A percentile compares a stretch with the other conserved stretches of the same genome.
These are phyloP conservation scores for Elsinoe perseae DNA, from an alignment of 2,329 filamentous ascomycete genomes.

Conservation along the genomic window DNA sequence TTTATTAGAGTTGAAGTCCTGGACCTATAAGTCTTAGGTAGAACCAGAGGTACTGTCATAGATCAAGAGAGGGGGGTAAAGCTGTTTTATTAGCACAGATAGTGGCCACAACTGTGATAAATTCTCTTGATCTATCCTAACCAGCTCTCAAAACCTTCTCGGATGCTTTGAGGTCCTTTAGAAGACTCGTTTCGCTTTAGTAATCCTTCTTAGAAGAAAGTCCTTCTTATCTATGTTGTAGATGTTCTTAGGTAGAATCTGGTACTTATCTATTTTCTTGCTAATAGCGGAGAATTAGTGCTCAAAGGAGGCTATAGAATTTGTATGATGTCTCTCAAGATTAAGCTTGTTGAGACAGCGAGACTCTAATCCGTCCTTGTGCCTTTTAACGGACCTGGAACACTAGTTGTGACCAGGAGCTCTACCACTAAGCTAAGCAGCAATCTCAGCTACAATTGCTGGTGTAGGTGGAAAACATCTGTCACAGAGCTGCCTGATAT, in stretches of 20 bases:
- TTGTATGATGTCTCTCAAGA: too few species aligned
- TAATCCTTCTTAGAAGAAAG: too few species aligned
- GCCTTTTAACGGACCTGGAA: too few species aligned
- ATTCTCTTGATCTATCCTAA: conserved; percentile 20
- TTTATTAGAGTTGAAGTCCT: conserved; percentile 18
- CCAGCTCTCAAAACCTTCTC: too few species aligned
- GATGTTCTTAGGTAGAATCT: neutral
- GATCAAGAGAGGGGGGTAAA: conserved; percentile 19
- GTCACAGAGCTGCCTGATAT: neutral
- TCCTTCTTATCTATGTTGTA: neutral
- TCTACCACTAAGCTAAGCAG: too few species aligned
- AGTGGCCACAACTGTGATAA: conserved; percentile 19
- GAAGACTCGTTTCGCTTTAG: neutral
- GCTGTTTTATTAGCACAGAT: conserved; percentile 19
- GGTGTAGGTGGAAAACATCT: neutral
- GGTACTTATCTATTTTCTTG: neutral
- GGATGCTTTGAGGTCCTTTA: too few species aligned
- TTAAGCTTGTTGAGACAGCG: too few species aligned
- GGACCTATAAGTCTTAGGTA: conserved; percentile 19
- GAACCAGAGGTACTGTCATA: conserved; percentile 17
- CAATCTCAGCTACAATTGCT: neutral
- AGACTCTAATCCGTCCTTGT: too few species aligned
- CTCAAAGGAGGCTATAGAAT: too few species aligned
- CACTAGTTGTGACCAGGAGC: neutral
- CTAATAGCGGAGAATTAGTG: neutral